Percentiles rank a stretch among this genome's conserved stretches.
phyloP scores from a whole-genome alignment of 306 rosid genomes.

The Dalbergia cochinchinensis region DNA sequence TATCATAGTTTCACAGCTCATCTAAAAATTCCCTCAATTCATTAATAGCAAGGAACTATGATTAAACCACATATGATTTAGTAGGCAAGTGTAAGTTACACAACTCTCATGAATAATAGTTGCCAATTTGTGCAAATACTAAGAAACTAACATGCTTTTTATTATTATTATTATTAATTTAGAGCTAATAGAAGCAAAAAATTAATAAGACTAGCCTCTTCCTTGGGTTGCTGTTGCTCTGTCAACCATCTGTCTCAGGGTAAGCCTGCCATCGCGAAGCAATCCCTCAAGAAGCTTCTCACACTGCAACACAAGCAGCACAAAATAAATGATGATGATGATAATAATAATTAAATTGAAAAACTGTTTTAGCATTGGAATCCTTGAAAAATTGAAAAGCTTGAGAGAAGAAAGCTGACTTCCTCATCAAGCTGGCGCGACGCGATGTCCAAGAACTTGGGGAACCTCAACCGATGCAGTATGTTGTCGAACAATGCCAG shows the following conservation, averaged over 20 bases:
- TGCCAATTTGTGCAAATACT: not conserved
- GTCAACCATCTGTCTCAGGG: constrained; percentile 70
- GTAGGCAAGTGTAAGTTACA: not conserved
- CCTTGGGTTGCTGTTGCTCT: constrained; percentile 68
- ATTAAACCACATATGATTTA: constrained; percentile 16
- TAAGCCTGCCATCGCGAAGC: constrained; percentile 89
- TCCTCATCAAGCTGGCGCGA: constrained; percentile 62
- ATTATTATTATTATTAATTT: not conserved
- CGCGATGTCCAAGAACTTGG: constrained; percentile 75
- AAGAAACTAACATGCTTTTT: not conserved
- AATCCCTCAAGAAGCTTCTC: constrained; percentile 76
- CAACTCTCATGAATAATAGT: not conserved
- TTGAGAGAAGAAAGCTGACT: constrained; percentile 50
- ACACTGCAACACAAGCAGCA: constrained; percentile 59
- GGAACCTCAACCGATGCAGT: constrained; percentile 81
- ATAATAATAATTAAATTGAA: too few species aligned
- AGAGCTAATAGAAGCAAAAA: constrained; percentile 1
- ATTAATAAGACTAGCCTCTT: constrained; percentile 58
- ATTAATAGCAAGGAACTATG: not conserved
- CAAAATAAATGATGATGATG: too few species aligned
- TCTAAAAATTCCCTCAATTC: constrained; percentile 2
- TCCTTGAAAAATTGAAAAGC: constrained; percentile 25
- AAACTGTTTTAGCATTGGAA: constrained; percentile 15
- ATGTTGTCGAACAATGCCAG: constrained; percentile 73
- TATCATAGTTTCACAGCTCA: not conserved